These are phyloP conservation scores for Brasenia schreberi DNA, from an alignment of 164 flowering plant species.

Conservation along the genomic window DNA sequence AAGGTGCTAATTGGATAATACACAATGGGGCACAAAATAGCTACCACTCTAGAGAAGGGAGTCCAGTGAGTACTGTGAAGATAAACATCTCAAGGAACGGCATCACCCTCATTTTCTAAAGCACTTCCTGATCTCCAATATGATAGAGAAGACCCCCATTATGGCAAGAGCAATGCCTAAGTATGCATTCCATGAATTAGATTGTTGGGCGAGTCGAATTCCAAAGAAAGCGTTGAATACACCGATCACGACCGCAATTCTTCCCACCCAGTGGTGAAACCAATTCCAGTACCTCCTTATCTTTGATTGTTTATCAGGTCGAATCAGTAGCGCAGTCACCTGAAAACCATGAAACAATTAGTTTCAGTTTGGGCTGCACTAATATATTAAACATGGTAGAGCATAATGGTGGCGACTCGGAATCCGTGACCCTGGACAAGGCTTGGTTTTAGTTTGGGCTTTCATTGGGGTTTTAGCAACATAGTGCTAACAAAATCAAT, in stretches of 20 bases:
- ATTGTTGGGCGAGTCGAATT: slow-evolving; percentile 31
- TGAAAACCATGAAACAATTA: slow-evolving; percentile 3
- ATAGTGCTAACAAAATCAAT: too few relatives aligned
- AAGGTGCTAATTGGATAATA: not conserved
- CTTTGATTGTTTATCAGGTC: slow-evolving; percentile 45
- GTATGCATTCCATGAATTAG: slow-evolving; percentile 35
- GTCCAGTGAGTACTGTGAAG: too few relatives aligned
- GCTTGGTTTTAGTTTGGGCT: too few relatives aligned
- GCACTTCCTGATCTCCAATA: not conserved
- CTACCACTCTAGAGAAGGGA: not conserved
- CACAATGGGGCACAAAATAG: not conserved
- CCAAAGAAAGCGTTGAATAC: slow-evolving; percentile 55
- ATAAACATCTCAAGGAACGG: too few relatives aligned
- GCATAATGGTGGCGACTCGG: too few relatives aligned
- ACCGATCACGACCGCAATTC: slow-evolving; percentile 27
- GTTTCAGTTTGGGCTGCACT: not conserved
- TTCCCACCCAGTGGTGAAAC: slow-evolving; percentile 50
- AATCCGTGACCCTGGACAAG: too few relatives aligned
- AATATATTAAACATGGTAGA: too few relatives aligned
- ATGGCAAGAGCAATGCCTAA: slow-evolving; percentile 34
- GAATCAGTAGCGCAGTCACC: slow-evolving; percentile 37
- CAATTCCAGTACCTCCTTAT: slow-evolving; percentile 60
- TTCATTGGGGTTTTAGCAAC: too few relatives aligned
- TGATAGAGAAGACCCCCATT: slow-evolving; percentile 1
- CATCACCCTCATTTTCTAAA: too few relatives aligned